Conservation (phyloP, 306 rosid species). For the Arachis stenosperma region DNA sequence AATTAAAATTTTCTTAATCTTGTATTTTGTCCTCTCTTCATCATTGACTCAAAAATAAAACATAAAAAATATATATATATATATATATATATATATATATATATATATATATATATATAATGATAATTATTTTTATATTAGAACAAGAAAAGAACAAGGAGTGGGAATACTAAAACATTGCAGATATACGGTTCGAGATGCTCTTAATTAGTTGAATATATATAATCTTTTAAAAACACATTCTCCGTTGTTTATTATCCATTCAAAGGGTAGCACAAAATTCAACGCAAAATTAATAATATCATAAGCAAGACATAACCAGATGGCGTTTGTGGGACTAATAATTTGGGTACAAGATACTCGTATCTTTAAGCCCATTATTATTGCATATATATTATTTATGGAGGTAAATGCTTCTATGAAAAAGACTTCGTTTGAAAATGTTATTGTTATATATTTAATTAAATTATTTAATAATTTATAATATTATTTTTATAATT, state of each 20-base stretch:
- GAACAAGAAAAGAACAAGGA: background rate
- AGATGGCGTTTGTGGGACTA: constrained; percentile 21
- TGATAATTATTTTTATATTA: background rate
- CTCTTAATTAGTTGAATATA: background rate
- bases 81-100: too few species aligned
- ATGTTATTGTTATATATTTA: too few species aligned
- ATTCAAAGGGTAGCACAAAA: constrained; percentile 4
- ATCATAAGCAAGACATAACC: constrained; percentile 15
- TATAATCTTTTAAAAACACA: too few species aligned
- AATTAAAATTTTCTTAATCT: constrained; percentile 9
- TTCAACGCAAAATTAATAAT: constrained; percentile 25
- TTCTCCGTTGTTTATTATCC: background rate
- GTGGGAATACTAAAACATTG: constrained; percentile 7
- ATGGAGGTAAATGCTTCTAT: too few species aligned
- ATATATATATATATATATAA: background rate
- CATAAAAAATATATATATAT: background rate
- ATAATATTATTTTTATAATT: too few species aligned
- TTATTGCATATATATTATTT: background rate
- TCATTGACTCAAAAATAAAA: constrained; percentile 15
- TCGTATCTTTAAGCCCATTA: constrained; percentile 8
- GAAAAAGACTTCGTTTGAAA: too few species aligned
- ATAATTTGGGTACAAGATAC: constrained; percentile 17
- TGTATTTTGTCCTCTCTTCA: constrained; percentile 8
- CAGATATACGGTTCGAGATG: constrained; percentile 8
- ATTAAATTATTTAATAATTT: too few species aligned